A percentile compares a stretch with the other conserved stretches of the same genome.
Evolutionary conservation across 208 protist species (phyloP).

Genomic region (Crithidia expoeki): DNA sequence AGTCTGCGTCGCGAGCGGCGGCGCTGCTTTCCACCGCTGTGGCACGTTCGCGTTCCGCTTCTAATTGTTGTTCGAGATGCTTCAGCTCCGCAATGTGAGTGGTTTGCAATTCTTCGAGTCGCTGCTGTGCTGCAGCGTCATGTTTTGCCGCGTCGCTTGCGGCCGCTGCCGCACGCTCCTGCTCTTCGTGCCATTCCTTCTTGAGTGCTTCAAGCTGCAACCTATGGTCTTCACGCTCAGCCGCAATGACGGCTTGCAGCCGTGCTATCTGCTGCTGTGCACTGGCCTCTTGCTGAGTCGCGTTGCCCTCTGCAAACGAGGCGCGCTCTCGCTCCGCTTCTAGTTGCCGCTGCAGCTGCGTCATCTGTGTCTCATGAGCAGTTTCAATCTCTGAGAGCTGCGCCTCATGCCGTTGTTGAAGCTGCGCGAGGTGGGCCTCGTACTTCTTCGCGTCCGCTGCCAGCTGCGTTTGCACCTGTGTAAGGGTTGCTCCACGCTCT

Average conservation of each 20-base stretch:
- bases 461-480: slow-evolving; percentile 1
- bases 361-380: not conserved
- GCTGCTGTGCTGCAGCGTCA: not conserved
- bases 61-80: not conserved
- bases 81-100: no score
- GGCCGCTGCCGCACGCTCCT: not conserved
- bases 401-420: slow-evolving; percentile 9
- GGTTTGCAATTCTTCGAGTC: no score
- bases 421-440: not conserved
- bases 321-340: slow-evolving; percentile 18
- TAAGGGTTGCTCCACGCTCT: not conserved
- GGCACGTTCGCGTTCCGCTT: not conserved
- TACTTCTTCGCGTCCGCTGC: not conserved
- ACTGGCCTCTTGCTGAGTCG: slow-evolving; percentile 7
- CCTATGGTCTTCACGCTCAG: slow-evolving; percentile 12
- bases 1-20: not conserved
- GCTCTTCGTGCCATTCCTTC: not conserved
- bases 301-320: slow-evolving; percentile 4
- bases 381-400: not conserved
- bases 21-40: not conserved
- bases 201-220: not conserved
- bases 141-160: not conserved
- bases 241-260: not conserved
- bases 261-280: slow-evolving; percentile 16
- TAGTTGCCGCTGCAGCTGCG: slow-evolving; percentile 18